These are phyloP conservation scores for Sporothrix brunneoviolacea DNA, from an alignment of 2,329 filamentous ascomycete species.

Conservation along the genomic window DNA sequence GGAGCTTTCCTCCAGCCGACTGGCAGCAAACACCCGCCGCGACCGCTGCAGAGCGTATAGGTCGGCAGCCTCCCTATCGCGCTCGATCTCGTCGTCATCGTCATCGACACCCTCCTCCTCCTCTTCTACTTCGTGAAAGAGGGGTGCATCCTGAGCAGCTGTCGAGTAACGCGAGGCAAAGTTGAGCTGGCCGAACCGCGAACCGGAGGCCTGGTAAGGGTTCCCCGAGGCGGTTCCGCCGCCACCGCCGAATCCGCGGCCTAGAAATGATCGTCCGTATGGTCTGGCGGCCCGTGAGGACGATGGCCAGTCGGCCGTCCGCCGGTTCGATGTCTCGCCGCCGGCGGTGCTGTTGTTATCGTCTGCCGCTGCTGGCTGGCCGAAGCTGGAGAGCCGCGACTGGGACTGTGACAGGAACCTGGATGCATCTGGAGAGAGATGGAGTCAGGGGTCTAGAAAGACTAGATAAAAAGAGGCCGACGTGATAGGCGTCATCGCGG, in stretches of 20 bases:
- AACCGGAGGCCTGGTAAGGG: slow-evolving; percentile 68
- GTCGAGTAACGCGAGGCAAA: slow-evolving; percentile 71
- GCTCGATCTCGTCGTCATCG: slow-evolving; percentile 85
- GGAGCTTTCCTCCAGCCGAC: slow-evolving; percentile 75
- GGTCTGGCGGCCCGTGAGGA: slow-evolving; percentile 26
- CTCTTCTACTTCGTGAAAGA: slow-evolving; percentile 78
- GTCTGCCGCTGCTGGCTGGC: slow-evolving; percentile 46
- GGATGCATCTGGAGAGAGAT: slow-evolving; percentile 67
- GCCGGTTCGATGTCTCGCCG: slow-evolving; percentile 23
- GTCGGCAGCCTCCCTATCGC: slow-evolving; percentile 87
- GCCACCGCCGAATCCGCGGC: slow-evolving; percentile 33
- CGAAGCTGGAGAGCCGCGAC: slow-evolving; percentile 72
- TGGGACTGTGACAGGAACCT: slow-evolving; percentile 95
- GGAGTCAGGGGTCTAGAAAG: not conserved
- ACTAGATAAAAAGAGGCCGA: not conserved
- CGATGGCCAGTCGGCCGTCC: slow-evolving; percentile 29
- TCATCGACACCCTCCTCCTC: slow-evolving; percentile 63
- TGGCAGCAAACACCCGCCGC: slow-evolving; percentile 77
- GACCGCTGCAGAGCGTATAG: slow-evolving; percentile 87
- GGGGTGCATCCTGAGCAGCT: slow-evolving; percentile 68
- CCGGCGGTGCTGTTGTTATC: slow-evolving; percentile 28
- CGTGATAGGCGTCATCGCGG: not conserved
- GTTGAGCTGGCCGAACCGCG: slow-evolving; percentile 63
- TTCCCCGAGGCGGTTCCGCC: slow-evolving; percentile 43
- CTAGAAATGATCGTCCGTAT: slow-evolving; percentile 36